Conservation (phyloP, 2,329 filamentous ascomycete genomes). For the Lasiodiplodia sp. region DNA sequence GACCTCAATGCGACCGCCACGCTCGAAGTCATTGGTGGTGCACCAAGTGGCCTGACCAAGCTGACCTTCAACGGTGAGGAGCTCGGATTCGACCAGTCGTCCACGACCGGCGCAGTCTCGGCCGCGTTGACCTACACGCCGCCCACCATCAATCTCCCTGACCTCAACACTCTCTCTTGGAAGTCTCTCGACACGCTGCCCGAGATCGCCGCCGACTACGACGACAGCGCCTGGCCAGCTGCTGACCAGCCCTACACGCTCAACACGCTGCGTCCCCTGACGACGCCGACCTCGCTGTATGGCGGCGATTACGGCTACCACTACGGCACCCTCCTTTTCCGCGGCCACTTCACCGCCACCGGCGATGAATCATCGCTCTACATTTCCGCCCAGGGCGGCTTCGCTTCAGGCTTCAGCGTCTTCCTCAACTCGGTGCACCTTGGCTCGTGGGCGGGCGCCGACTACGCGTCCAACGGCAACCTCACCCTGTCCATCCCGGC, state of each 20-base stretch:
- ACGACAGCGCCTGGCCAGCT: constrained; percentile 71
- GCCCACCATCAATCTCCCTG: constrained; percentile 63
- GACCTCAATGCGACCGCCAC: constrained; percentile 75
- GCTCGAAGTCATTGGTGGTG: constrained; percentile 72
- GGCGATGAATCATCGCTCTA: constrained; percentile 66
- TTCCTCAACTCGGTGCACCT: constrained; percentile 71
- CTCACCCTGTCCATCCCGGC: constrained; percentile 64
- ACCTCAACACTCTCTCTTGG: constrained; percentile 69
- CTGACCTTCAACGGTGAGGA: constrained; percentile 68
- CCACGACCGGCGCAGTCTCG: constrained; percentile 57
- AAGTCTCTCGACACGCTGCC: constrained; percentile 75
- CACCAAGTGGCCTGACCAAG: constrained; percentile 58
- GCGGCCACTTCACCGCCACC: constrained; percentile 71
- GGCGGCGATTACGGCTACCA: constrained; percentile 77
- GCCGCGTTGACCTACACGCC: constrained; percentile 59
- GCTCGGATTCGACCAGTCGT: constrained; percentile 50
- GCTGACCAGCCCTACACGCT: constrained; percentile 67
- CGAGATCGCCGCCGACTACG: constrained; percentile 69
- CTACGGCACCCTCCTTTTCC: constrained; percentile 72
- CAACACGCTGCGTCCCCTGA: constrained; percentile 64
- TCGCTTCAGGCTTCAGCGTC: constrained; percentile 69
- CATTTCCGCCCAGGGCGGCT: constrained; percentile 70
- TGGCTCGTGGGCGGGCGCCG: constrained; percentile 68
- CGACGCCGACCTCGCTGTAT: constrained; percentile 71
- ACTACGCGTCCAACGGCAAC: constrained; percentile 58